Conservation (phyloP, 2,329 filamentous ascomycete genomes). For the Hawksworthiomyces lignivorus region DNA sequence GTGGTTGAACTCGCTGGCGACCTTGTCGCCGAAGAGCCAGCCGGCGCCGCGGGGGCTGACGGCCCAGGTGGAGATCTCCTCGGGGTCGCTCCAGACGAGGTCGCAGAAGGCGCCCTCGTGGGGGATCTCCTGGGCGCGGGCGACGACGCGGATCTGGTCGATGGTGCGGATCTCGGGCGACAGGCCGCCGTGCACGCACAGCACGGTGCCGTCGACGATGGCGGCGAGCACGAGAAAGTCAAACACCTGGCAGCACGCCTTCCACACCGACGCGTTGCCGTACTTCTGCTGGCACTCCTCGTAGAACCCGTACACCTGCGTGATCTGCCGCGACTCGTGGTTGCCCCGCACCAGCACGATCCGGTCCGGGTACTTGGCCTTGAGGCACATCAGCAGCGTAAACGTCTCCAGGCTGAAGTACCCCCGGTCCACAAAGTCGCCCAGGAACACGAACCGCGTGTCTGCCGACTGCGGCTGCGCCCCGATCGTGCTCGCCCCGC, state of each 20-base stretch:
- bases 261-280: constrained; percentile 98
- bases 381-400: constrained; percentile 91
- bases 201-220: constrained; percentile 96
- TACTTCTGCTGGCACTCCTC: constrained; percentile 98
- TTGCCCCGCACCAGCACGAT: constrained; percentile 97
- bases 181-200: constrained; percentile 91
- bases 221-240: constrained; percentile 95
- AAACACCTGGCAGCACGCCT: constrained; percentile 98
- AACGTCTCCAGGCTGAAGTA: constrained; percentile 98
- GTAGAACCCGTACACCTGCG: constrained; percentile 98
- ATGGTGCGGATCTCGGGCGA: constrained; percentile 92
- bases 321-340: constrained; percentile 95
- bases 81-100: constrained; percentile 95
- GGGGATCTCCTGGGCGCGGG: constrained; percentile 93
- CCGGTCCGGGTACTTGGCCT: constrained; percentile 80
- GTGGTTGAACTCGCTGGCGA: constrained; percentile 94
- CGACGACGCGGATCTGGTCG: constrained; percentile 98
- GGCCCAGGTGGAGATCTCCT: constrained; percentile 94
- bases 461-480: constrained; percentile 39
- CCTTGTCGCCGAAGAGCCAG: constrained; percentile 95
- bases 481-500: constrained; percentile 17
- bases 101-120: constrained; percentile 98
- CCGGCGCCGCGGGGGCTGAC: constrained; percentile 92
- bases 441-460: constrained; percentile 55
- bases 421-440: constrained; percentile 94